These are phyloP conservation scores for Populus tomentosa DNA, from an alignment of 441 rosid genomes.

Conservation along the genomic window DNA sequence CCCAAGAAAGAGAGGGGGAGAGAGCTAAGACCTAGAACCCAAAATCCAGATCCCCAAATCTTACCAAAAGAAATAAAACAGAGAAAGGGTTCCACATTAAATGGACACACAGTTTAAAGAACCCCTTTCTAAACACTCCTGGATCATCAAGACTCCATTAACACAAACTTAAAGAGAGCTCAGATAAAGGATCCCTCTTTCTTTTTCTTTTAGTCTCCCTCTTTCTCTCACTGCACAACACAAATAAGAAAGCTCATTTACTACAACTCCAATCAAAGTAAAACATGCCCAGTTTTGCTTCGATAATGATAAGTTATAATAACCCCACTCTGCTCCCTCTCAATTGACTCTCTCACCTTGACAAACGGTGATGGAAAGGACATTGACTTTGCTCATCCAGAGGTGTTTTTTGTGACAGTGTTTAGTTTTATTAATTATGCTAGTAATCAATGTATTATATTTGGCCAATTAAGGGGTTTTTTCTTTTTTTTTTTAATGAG, in stretches of 20 bases:
- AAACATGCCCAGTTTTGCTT: neutral
- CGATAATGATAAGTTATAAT: conserved; percentile 3
- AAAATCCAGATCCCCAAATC: conserved; percentile 67
- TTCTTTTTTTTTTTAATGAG: too few relatives aligned
- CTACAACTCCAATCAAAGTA: conserved; percentile 11
- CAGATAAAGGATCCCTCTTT: conserved; percentile 19
- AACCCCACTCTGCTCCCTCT: conserved; percentile 22
- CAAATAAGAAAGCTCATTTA: conserved; percentile 19
- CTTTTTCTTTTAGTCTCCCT: neutral
- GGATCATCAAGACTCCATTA: conserved; percentile 21
- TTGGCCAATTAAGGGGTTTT: too few relatives aligned
- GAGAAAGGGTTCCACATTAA: conserved; percentile 20
- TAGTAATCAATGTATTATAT: too few relatives aligned
- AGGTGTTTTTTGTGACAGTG: too few relatives aligned
- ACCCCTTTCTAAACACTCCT: neutral
- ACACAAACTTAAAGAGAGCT: conserved; percentile 20
- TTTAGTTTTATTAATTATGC: too few relatives aligned
- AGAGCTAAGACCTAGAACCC: conserved; percentile 61
- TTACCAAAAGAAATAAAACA: conserved; percentile 16
- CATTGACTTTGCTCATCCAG: too few relatives aligned
- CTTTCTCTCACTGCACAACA: conserved; percentile 20
- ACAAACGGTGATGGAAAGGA: too few relatives aligned
- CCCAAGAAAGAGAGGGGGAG: conserved; percentile 36
- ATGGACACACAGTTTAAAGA: neutral
- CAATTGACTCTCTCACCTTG: too few relatives aligned